Evolutionary conservation across 495 filamentous ascomycete genomes (phyloP), one percentile per base, ranked within the genome.

Genomic region (Aspergillus funiculosus): DNA sequence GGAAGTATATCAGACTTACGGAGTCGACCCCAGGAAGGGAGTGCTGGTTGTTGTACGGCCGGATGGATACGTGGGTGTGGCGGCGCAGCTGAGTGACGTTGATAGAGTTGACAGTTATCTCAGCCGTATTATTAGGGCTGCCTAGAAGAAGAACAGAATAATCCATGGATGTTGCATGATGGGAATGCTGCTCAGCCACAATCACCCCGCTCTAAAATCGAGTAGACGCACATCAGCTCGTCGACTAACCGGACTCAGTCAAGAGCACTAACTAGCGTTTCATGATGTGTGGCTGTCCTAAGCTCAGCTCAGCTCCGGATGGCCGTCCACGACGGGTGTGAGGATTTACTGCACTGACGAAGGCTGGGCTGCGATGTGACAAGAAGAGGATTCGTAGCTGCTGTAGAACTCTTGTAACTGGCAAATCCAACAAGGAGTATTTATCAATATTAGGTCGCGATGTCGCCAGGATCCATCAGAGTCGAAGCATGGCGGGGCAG

Each of bases 41-140:
- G 79, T 76, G 39, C 54, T 83, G 3, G 77, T 82, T 6, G 66
- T 81, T 19, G 38, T 73, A 0, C 53, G 81, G 18, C 83, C 83
- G 2, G 83, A 86, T 69, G 76, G 79, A 46, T 80, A 86, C 62
- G 70, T 86, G n/a, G 34, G 34, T 3, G 4, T 18, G 3, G 13
- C 19, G 2, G 31, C 15, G 1, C 68, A 69, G 9, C 43, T 84
- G 42, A 67, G 71, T 20, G 76, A 78, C 57, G 61, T 74, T 8
- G 25, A 10, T 27, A 8, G 5, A 1, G 13, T 38, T 15, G 28
- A 49, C 20, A 30, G 32, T 20, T 42, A 49, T 13, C 31, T 43
- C 20, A 34, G 30, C 25, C 11, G 38, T 9, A 42, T 30, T 41
- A 46, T 47, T 30, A 29, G 15, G 15, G 36, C 10, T 13, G 25